Evolutionary conservation across 441 rosid genomes (phyloP), one percentile per base, ranked within the genome.

Genomic region (Mallotus japonicus): DNA sequence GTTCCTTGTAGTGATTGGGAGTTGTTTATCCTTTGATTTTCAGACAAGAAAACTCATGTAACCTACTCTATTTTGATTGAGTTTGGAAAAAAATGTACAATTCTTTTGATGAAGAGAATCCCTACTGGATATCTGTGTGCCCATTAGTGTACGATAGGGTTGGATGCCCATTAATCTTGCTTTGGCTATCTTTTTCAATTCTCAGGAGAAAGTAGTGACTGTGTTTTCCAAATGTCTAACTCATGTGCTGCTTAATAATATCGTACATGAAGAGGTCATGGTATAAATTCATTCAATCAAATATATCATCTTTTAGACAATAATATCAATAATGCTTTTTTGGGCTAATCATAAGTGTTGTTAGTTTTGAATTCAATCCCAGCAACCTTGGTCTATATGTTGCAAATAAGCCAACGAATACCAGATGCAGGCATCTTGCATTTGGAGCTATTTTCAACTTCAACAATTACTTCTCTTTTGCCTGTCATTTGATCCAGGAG

Each of bases 31-130:
- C 71, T 62, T 54, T 40, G 65, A 67, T 76, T 81, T 72, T 54
- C 53, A n/a, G 73, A 53, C 40, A 17, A 74, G 49, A 76, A 8
- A 55, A 65, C 62, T 65, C 32, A 56, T 85, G 84, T 78, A 84
- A 73, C 58, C 46, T 68, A 40, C 44, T 46, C 62, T 74, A 46
- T 68, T 80, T 80, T 71, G 73, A 73, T 76, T 73, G 81, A 79
- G 78, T 74, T 44, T 70, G 69, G 66, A 28, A 77, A 73, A 61
- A 77, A 66, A 44, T 62, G 74, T 57, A 64, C 13, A 55, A 79
- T 62, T 68, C 71, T 81, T 74, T 59, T 69, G 20, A 54, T 24
- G 60, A 4, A 71, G 42, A 76, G 59, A 68, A 46, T 28, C 46
- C 64, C 44, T 22, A 71, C 51, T 22, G 28, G 58, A 66, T 54